Evolutionary conservation across 768 basidiomycete genomes (phyloP).

Genomic region (Macrolepiota albuminosa): DNA sequence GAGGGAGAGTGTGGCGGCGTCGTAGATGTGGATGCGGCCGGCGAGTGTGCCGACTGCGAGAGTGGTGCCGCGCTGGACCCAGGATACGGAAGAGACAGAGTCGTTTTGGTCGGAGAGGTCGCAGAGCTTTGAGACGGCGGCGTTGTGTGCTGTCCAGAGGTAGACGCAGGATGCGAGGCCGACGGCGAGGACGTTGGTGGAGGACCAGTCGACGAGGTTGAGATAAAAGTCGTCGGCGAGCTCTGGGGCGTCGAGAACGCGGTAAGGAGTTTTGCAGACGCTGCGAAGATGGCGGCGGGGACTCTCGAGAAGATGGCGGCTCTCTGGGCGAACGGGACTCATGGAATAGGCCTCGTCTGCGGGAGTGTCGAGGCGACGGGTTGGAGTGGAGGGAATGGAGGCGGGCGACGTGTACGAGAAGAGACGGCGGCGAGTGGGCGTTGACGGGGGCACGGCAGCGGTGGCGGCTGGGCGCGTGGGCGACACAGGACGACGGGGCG

Average conservation of each 20-base stretch:
- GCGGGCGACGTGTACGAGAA: conserved; percentile 64
- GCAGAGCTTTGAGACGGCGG: conserved; percentile 87
- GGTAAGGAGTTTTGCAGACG: conserved; percentile 93
- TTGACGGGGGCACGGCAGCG: conserved; percentile 39
- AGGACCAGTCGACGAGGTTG: conserved; percentile 96
- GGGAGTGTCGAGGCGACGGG: conserved; percentile 70
- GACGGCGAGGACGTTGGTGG: conserved; percentile 91
- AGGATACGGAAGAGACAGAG: conserved; percentile 82
- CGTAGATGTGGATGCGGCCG: conserved; percentile 90
- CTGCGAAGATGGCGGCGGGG: conserved; percentile 77
- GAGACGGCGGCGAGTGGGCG: conserved; percentile 55
- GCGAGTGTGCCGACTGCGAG: conserved; percentile 92
- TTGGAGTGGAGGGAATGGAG: conserved; percentile 55
- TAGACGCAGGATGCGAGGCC: conserved; percentile 92
- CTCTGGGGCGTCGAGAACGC: conserved; percentile 95
- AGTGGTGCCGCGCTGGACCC: conserved; percentile 91
- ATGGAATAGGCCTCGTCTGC: conserved; percentile 87
- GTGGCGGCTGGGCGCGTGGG: conserved; percentile 40
- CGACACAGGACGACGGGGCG: conserved; percentile 57
- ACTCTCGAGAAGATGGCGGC: conserved; percentile 76
- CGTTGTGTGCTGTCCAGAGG: conserved; percentile 94
- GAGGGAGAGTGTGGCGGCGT: conserved; percentile 70
- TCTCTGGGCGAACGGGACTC: conserved; percentile 83
- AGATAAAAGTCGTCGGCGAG: conserved; percentile 98
- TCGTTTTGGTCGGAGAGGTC: conserved; percentile 68